Evolutionary conservation across 805 yeast species (phyloP).

Genomic region (Tetrapisispora taiwanensis): DNA sequence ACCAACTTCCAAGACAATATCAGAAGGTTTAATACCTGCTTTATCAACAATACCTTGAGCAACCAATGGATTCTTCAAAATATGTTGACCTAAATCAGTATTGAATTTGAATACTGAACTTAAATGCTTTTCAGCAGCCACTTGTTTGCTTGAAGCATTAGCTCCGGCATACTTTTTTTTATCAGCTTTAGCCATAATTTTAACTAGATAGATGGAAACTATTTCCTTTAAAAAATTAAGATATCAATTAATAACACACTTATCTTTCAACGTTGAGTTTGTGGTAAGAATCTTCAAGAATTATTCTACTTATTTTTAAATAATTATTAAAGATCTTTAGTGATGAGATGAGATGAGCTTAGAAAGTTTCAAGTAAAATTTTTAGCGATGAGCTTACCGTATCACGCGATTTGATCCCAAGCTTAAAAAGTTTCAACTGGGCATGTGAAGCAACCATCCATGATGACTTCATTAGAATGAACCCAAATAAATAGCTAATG

Average conservation of each 20-base stretch:
- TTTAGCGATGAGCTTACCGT: background rate
- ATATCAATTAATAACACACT: too few species aligned
- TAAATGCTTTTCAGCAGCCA: constrained; percentile 58
- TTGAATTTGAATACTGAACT: constrained; percentile 86
- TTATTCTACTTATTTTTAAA: too few species aligned
- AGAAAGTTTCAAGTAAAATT: background rate
- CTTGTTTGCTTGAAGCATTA: constrained; percentile 44
- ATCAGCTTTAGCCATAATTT: constrained; percentile 49
- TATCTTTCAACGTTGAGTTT: too few species aligned
- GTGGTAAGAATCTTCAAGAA: too few species aligned
- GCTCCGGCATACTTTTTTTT: constrained; percentile 50
- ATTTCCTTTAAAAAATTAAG: too few species aligned
- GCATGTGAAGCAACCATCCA: too few species aligned
- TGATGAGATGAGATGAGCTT: constrained; percentile 1
- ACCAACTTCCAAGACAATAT: constrained; percentile 90
- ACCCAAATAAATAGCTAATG: too few species aligned
- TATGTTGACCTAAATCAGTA: constrained; percentile 94
- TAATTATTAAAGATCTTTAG: background rate
- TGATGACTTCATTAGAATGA: too few species aligned
- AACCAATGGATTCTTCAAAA: constrained; percentile 86
- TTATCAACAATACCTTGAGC: constrained; percentile 98
- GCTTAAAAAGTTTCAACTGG: background rate
- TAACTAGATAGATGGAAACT: background rate
- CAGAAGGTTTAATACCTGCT: constrained; percentile 86
- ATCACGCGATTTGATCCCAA: background rate